These are phyloP conservation scores for Rhizophagus sp. DNA, from an alignment of 192 early-diverging fungal species.

Conservation along the genomic window DNA sequence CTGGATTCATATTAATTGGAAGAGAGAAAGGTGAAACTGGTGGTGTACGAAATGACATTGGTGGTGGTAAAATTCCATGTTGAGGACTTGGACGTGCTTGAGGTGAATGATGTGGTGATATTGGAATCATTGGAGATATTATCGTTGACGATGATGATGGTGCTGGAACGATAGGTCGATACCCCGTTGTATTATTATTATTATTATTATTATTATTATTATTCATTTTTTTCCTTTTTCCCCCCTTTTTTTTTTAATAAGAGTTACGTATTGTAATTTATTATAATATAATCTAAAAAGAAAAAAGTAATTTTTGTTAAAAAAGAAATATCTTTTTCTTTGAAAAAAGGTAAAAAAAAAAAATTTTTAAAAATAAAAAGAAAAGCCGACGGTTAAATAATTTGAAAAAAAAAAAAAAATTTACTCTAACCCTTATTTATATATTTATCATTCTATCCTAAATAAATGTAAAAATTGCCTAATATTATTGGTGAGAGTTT, in stretches of 20 bases:
- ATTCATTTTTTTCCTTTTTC: background rate
- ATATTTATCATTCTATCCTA: background rate
- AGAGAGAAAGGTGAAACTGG: slow-evolving; percentile 24
- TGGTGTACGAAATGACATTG: slow-evolving; percentile 19
- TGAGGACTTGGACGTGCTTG: slow-evolving; percentile 9
- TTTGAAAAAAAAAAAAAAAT: background rate
- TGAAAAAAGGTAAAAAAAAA: too few species aligned
- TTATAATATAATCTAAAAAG: background rate
- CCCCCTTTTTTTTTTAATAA: background rate
- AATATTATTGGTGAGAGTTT: background rate
- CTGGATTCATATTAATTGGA: background rate
- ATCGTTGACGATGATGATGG: background rate
- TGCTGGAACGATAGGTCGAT: slow-evolving; percentile 24
- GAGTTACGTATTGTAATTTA: background rate
- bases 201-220: background rate
- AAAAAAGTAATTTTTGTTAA: background rate
- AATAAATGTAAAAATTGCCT: background rate
- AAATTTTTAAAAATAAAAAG: too few species aligned
- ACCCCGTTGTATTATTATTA: background rate
- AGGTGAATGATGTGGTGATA: slow-evolving; percentile 11
- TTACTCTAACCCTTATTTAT: background rate
- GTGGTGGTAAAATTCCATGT: background rate
- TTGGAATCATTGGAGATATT: slow-evolving; percentile 21
- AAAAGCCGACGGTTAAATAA: too few species aligned
- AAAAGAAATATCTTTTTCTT: background rate